Base-by-base conservation (phyloP, 306 rosid species). In the Castanopsis chinensis region DNA sequence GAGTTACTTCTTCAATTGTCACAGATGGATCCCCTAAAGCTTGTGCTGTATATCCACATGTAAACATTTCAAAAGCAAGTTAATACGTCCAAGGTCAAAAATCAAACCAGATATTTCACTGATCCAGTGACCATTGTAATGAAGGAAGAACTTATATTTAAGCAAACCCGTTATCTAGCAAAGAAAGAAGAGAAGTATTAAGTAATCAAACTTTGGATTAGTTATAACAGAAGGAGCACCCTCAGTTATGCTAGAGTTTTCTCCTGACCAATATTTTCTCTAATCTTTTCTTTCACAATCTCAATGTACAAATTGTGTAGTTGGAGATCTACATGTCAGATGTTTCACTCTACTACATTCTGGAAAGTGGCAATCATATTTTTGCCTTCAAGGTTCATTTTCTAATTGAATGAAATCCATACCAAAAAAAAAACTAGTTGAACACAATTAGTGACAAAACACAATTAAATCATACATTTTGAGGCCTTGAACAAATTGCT, bases 11-110 rank as follows among this genome's bases (percentile, higher is more conserved):
- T 82, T 93, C 90, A 73, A 95, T 70, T 74, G 92, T 91, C 70
- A 93, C 93, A 11, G 94, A 81, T 71, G 97, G 87, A 87, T 93
- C 99, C 41, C 99, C 97, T 78, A 93, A 88, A 72, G 99, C 97
- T 86, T 80, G 81, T 49, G 98, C 99, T 95, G 92, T 68, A 77
- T 74, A 75, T 85, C 77, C 78, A 83, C 33, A 76, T 73, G 57
- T 80, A 55, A 81, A 54, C 86, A 76, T 45, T 23, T 75, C 61
- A 78, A 75, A 84, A 76, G 63, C 43, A 53, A 63, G 78, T 55
- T 2, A 11, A 80, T 15, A 74, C 33, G 83, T n/a, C 35, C 19
- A 45, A 35, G 14, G 12, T 19, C 4, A 3, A 68, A 68, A 59
- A 59, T 59, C n/a, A 20, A 33, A 35, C 25, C 18, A 19, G 9